Evolutionary conservation across 148 eudicot genomes (phyloP), one percentile per base, ranked within the genome.

Genomic region (Amaranthus hypochondriacus): DNA sequence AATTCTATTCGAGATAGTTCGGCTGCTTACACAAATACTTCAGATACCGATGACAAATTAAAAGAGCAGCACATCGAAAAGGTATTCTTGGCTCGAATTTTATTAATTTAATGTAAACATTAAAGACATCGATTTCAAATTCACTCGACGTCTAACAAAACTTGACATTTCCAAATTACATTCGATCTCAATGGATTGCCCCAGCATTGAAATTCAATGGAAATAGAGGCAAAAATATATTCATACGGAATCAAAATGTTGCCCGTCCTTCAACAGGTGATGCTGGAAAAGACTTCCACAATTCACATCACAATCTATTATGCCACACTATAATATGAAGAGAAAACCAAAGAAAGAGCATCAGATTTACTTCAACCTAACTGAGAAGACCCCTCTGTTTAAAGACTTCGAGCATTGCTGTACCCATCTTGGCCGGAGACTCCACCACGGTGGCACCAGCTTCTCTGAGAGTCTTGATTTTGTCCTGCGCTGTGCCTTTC

Each of bases 401-500:
- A 78, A 94, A 94, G 76, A 91, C 96, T 42, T 91, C 96, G 28
- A 85, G 84, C 97, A 94, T 94, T 42, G 93, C 88, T 43, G 78
- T 78, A 65, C 98, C 98, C 47, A 94, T 94, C 81, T 94, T 86
- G 46, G 98, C 98, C 15, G 98, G 98, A 71, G 98, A 94, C 79
- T 89, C 98, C 12, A 91, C 96, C 56, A 94, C 98, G 15, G 93
- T 94, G 1, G 87, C 98, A 47, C 98, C 98, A 44, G 84, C 97
- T 84, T 83, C 96, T 77, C 84, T 87, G 13, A 94, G 83, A 21
- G 97, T 88, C 83, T 81, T 89, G 82, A 94, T 94, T 83, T 94
- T 94, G 86, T 89, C 98, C 73, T 94, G 97, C 18, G 97, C 97
- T 6, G 98, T 94, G 67, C 98, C 98, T 82, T 94, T 94, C 12